These are phyloP conservation scores for Sonneratia caseolaris DNA, from an alignment of 345 rosid species.

Conservation along the genomic window DNA sequence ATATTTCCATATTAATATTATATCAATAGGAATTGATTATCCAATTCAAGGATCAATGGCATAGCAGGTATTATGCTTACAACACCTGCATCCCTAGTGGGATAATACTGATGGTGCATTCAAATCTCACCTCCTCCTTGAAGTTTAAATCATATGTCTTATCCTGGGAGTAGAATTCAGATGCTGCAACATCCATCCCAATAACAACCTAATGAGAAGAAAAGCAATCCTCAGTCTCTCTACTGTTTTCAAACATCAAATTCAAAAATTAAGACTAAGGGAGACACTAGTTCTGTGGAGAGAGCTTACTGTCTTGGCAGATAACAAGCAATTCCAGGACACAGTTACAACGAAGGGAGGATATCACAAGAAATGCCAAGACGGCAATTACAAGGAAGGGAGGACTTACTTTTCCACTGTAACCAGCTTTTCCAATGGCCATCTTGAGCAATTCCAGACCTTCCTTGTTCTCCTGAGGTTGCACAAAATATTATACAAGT, in stretches of 20 bases:
- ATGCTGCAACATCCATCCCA: slow-evolving; percentile 99
- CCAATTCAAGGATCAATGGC: too few relatives aligned
- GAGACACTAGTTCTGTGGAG: background rate
- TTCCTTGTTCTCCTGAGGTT: slow-evolving; percentile 85
- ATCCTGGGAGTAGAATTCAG: slow-evolving; percentile 76
- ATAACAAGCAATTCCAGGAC: background rate
- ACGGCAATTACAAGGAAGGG: background rate
- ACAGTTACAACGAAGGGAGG: background rate
- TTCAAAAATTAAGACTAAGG: background rate
- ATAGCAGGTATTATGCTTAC: background rate
- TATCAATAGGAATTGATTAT: too few relatives aligned
- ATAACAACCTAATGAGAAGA: slow-evolving; percentile 68
- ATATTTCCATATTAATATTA: too few relatives aligned
- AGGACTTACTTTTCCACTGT: slow-evolving; percentile 64
- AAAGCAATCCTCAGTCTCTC: background rate
- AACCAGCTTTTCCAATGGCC: slow-evolving; percentile 92
- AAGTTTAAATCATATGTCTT: slow-evolving; percentile 81
- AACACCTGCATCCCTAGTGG: background rate
- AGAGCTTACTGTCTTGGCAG: background rate
- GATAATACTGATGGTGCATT: too few relatives aligned
- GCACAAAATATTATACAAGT: background rate
- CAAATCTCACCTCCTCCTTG: slow-evolving; percentile 56
- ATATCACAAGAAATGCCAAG: background rate
- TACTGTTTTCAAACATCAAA: background rate
- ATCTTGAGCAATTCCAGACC: slow-evolving; percentile 90